Evolutionary conservation across 257 asterid species (phyloP), one percentile per base, ranked within the genome.

Genomic region (Echites panduratus): DNA sequence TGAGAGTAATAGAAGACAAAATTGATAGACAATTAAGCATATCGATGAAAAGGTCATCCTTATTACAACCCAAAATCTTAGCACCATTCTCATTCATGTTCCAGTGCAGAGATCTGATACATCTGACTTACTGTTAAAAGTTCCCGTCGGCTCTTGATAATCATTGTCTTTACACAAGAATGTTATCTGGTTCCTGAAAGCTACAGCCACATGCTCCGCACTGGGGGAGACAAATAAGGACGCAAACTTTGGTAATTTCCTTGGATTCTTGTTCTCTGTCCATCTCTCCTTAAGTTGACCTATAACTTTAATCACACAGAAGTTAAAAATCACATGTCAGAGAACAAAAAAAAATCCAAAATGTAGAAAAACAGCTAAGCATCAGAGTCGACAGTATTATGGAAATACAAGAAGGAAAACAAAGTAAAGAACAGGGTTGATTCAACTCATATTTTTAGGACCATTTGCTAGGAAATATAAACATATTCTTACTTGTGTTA

Each of bases 161-260:
- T 86, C 90, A 84, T 89, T 77, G 79, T 85, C 90, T 90, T 90
- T 87, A 79, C 63, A 89, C 79, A 95, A 75, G 80, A 95, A 87
- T 48, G 91, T 83, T 76, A 95, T 87, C 77, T 85, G 93, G 76
- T 87, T 90, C 73, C 96, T 81, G 58, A 86, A 80, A 77, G 96
- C 97, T 72, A 95, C 89, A 78, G 99, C 99, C 79, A 95, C 91
- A 73, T 80, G 87, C 74, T 87, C 92, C 48, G 95, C 97, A 53
- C 84, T 85, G 32, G 92, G 79, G 70, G 99, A 88, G 64, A 92
- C 91, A 82, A 88, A 84, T 82, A 95, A 78, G 81, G 95, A 88
- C 35, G 80, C 91, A 73, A 62, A 73, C 83, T 85, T 88, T 73
- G 87, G 82, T 56, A 75, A 70, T 80, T 84, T 87, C 81, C 73